These are phyloP conservation scores for Mycena vitilis DNA, from an alignment of 768 basidiomycete genomes.

Conservation along the genomic window DNA sequence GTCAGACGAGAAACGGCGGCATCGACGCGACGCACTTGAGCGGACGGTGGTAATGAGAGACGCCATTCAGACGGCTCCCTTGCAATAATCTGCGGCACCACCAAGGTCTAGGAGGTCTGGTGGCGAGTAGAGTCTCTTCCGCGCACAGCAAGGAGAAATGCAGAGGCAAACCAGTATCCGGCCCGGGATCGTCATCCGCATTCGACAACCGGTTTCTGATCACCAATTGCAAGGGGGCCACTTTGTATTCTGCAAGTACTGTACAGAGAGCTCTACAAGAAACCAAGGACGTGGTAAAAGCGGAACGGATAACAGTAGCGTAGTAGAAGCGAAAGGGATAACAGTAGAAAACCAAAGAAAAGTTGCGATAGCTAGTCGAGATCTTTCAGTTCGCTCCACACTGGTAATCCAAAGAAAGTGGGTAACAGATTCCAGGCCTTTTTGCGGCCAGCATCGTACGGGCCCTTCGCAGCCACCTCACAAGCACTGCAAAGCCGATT, in stretches of 20 bases:
- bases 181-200: too few species aligned
- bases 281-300: too few species aligned
- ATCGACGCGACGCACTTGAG: conserved; percentile 51
- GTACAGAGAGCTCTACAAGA: too few species aligned
- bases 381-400: conserved; percentile 21
- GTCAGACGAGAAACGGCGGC: conserved; percentile 14
- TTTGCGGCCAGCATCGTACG: conserved; percentile 7
- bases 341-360: neutral
- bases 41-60: conserved; percentile 61
- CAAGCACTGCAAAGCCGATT: conserved; percentile 13
- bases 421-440: conserved; percentile 23
- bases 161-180: too few species aligned
- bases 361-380: conserved; percentile 6
- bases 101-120: neutral
- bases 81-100: neutral
- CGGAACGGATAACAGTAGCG: neutral
- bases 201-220: too few species aligned
- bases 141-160: neutral
- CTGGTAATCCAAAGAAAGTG: conserved; percentile 22
- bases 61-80: conserved; percentile 43
- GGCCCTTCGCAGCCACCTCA: conserved; percentile 6
- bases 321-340: neutral
- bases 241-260: too few species aligned
- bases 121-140: neutral
- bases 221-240: too few species aligned